A percentile compares a stretch with the other conserved stretches of the same genome.
phyloP scores from a whole-genome alignment of 805 yeast genomes.

The Nakazawaea populi region DNA sequence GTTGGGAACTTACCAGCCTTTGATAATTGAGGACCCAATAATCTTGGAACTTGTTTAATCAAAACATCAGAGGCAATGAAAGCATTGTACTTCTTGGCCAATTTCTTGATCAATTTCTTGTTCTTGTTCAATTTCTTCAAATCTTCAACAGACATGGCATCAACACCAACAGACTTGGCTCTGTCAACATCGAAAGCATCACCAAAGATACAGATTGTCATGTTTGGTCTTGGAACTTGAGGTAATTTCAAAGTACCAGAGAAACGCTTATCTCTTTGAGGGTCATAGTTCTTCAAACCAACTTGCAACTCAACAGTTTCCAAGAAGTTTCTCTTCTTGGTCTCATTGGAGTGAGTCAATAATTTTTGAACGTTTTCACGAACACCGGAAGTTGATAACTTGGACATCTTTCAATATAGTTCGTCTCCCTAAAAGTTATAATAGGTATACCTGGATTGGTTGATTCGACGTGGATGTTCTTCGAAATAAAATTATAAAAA shows the following conservation, averaged over 20 bases:
- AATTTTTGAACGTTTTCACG: constrained; percentile 95
- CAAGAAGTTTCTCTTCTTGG: constrained; percentile 99
- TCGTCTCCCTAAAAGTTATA: constrained; percentile 73
- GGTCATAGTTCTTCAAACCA: constrained; percentile 99
- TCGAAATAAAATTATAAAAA: not conserved
- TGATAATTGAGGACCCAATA: constrained; percentile 99
- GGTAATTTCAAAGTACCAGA: constrained; percentile 99
- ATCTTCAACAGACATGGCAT: constrained; percentile 99
- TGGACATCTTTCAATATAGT: constrained; percentile 55
- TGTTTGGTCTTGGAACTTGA: constrained; percentile 99
- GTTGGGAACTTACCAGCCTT: constrained; percentile 99
- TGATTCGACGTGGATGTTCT: constrained; percentile 52
- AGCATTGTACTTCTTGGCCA: constrained; percentile 99
- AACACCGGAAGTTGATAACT: constrained; percentile 86
- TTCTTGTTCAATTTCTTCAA: constrained; percentile 99
- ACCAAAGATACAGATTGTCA: constrained; percentile 99
- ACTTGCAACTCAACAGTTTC: constrained; percentile 99
- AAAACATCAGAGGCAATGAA: constrained; percentile 98
- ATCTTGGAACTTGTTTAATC: constrained; percentile 99
- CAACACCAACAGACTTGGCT: constrained; percentile 98
- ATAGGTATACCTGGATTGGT: constrained; percentile 31
- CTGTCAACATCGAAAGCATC: constrained; percentile 99
- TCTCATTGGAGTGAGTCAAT: constrained; percentile 82
- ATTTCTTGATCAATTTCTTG: constrained; percentile 99
- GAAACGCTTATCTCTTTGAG: constrained; percentile 99